Evolutionary conservation across 176 grass and related monocot genomes (phyloP).

Genomic region (Tillandsia leiboldiana): DNA sequence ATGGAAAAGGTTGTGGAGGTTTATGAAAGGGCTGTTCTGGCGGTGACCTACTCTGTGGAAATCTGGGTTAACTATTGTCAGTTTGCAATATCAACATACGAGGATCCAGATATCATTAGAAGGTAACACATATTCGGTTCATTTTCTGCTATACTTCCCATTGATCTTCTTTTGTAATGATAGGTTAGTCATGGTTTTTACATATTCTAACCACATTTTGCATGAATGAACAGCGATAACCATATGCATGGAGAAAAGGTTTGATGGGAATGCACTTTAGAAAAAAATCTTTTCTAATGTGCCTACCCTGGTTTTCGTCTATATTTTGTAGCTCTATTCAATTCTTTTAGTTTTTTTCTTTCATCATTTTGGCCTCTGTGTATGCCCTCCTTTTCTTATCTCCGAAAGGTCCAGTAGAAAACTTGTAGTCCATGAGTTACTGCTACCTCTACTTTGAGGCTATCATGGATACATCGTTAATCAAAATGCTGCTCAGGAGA

Average conservation of each 20-base stretch:
- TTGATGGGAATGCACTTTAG: slow-evolving; percentile 17
- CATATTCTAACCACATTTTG: slow-evolving; percentile 20
- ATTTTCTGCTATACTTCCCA: background rate
- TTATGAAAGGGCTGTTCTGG: slow-evolving; percentile 89
- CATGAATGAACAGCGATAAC: slow-evolving; percentile 8
- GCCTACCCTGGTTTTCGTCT: background rate
- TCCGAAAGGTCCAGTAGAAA: background rate
- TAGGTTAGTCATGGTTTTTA: background rate
- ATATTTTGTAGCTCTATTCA: background rate
- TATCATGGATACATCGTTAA: slow-evolving; percentile 24
- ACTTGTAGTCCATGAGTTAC: slow-evolving; percentile 8
- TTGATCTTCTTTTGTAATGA: background rate
- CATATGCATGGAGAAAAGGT: slow-evolving; percentile 17
- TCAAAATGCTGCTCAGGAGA: slow-evolving; percentile 25
- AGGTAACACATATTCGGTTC: slow-evolving; percentile 33
- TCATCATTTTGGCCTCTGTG: slow-evolving; percentile 1
- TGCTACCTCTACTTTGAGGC: slow-evolving; percentile 15
- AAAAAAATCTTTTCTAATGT: slow-evolving; percentile 20
- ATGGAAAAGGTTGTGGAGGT: slow-evolving; percentile 75
- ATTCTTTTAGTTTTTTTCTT: background rate
- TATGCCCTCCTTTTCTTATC: background rate
- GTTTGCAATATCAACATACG: slow-evolving; percentile 86
- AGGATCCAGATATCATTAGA: slow-evolving; percentile 82
- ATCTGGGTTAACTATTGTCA: slow-evolving; percentile 92
- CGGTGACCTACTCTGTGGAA: slow-evolving; percentile 98